Evolutionary conservation across 2,329 filamentous ascomycete genomes (phyloP), one percentile per base, ranked within the genome.

Genomic region (Thelonectria discophora): DNA sequence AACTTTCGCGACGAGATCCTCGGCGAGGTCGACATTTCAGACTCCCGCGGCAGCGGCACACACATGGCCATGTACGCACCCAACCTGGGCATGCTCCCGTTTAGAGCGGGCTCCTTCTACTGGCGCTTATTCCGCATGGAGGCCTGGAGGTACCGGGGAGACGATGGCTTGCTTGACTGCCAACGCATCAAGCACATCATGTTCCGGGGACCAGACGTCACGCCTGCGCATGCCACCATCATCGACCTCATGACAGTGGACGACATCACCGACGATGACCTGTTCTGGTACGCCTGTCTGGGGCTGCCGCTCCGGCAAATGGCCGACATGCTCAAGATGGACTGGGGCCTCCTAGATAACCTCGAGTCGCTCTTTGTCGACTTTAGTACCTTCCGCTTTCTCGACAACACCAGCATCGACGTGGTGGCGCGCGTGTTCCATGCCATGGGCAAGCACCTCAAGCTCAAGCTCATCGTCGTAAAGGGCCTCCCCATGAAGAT

Each of bases 291-390:
- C 11, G 34, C 34, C 2, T 13, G 7, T 15, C 34, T 12, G 5
- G 15, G 6, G 11, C 4, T 37, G 7, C 11, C 15, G 3, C 2
- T 8, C 34, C 34, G 3, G 2, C 34, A 37, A 13, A 11, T 37
- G 15, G 7, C 11, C 2, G 34, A 37, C 34, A 37, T 37, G 34
- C 12, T 66, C 5, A 4, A 42, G 2, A 5, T 65, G 12, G 30
- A 62, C 6, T 66, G 61, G 64, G 17, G 39, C 21, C 49, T 66
- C 3, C 20, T 66, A 15, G 37, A 32, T 6, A 42, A 48, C 30
- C 61, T 66, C 2, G 55, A 66, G 34, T 65, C 32, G 18, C 64
- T 66, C 12, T 66, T 48, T 10, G 34, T 66, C 15, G 57, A 66
- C 37, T 32, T 66, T 12, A 18, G 24, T 11, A 24, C 43, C 46